Base-by-base conservation (phyloP, 2,329 filamentous ascomycete species). In the Alternaria ethzedia region DNA sequence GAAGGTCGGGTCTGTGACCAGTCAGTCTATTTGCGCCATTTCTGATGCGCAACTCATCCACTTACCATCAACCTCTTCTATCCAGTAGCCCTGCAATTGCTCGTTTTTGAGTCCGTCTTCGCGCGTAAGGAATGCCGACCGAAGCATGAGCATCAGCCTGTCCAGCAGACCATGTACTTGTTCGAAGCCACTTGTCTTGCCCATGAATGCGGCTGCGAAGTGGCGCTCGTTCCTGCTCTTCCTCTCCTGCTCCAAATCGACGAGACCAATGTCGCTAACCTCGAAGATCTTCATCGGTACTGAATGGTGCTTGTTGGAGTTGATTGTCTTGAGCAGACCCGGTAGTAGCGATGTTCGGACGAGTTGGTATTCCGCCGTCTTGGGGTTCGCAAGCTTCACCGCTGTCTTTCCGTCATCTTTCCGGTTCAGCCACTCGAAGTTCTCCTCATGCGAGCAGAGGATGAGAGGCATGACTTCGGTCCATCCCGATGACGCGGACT, bases 381-480 rank as follows among this genome's bases (percentile, higher is more conserved):
- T 97, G 59, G 94, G 94, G 80, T 97, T 97, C 68, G 92, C 92
- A 44, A 97, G 90, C 73, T 89, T 90, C 70, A 97, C 89, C 26
- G 93, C 94, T 0, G 90, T 93, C 62, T 87, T 90, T 68, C 93
- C 93, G 74, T 97, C 92, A 71, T 97, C 94, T 76, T 90, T 89
- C 76, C 94, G 91, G 83, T 97, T 97, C 55, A 99, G 85, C 91
- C 93, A 97, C 63, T 87, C 90, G 80, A 98, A 99, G 84, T 99
- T 99, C 86, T 99, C 96, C 76, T 98, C 95, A 80, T 97, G 94
- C 49, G 93, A 97, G 86, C 96, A 99, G 59, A 99, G 88, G 71
- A 97, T 98, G 26, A 99, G 86, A 25, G 96, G 95, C 88, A 99
- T 90, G 59, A 97, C 95, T 83, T 99, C 96, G 59, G 89, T 91